These are phyloP conservation scores for Tagetes erecta DNA, from an alignment of 129 eudicot species.

Conservation along the genomic window DNA sequence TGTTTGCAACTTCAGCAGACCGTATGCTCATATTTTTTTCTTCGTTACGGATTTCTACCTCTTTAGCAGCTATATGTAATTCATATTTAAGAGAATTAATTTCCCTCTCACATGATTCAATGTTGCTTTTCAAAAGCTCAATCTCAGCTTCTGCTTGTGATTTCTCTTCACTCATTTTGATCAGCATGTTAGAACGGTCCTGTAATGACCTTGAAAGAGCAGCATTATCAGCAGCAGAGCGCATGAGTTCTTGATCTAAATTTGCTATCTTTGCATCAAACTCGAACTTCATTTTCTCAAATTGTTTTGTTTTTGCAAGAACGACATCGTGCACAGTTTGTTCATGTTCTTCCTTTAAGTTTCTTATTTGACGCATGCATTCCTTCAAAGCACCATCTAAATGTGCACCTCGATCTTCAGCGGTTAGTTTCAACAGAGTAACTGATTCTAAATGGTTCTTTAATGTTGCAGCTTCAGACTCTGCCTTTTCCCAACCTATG, in stretches of 20 bases:
- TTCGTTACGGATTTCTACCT: slow-evolving; percentile 89
- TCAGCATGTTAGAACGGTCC: slow-evolving; percentile 83
- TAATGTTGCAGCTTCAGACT: slow-evolving; percentile 80
- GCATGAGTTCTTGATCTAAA: slow-evolving; percentile 75
- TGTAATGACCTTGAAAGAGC: slow-evolving; percentile 86
- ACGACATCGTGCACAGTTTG: slow-evolving; percentile 61
- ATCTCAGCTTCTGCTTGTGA: slow-evolving; percentile 87
- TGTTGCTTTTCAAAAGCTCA: slow-evolving; percentile 63
- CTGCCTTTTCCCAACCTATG: slow-evolving; percentile 99
- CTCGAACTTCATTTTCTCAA: slow-evolving; percentile 72
- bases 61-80: slow-evolving; percentile 79
- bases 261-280: slow-evolving; percentile 62
- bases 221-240: slow-evolving; percentile 80
- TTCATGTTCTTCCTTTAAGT: slow-evolving; percentile 89
- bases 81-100: slow-evolving; percentile 89
- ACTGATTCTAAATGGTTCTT: slow-evolving; percentile 88
- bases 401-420: slow-evolving; percentile 92
- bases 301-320: slow-evolving; percentile 62
- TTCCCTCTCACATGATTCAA: slow-evolving; percentile 88
- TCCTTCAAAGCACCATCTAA: slow-evolving; percentile 97
- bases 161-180: slow-evolving; percentile 78
- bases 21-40: slow-evolving; percentile 89
- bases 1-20: slow-evolving; percentile 92
- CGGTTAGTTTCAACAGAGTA: slow-evolving; percentile 83
- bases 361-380: slow-evolving; percentile 94